Percentiles rank a stretch among this genome's conserved stretches.
These are phyloP conservation scores for Xylaria sp. DNA, from an alignment of 2,329 filamentous ascomycete genomes.

Conservation along the genomic window DNA sequence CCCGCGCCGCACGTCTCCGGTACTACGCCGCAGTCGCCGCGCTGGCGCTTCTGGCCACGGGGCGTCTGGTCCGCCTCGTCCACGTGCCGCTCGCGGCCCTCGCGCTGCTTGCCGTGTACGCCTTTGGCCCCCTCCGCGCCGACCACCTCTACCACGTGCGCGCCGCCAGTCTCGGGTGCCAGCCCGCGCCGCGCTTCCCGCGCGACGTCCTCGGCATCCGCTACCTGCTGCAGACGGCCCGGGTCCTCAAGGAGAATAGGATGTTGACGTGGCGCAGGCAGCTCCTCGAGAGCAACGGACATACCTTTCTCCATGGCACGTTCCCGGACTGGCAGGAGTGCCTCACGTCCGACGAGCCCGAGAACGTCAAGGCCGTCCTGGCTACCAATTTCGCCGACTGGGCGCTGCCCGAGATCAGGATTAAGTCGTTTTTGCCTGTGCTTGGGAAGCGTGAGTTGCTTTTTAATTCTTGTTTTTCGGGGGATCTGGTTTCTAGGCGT, in stretches of 20 bases:
- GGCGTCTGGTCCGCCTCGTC: neutral
- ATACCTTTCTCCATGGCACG: conserved; percentile 43
- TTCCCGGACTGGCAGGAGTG: conserved; percentile 39
- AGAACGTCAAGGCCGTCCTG: conserved; percentile 67
- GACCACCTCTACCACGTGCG: conserved; percentile 38
- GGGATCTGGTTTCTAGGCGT: no score
- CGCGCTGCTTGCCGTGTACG: conserved; percentile 31
- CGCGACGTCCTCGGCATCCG: conserved; percentile 44
- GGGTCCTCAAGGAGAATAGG: conserved; percentile 32
- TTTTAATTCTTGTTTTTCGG: neutral
- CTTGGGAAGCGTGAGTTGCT: conserved; percentile 55
- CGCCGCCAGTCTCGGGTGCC: conserved; percentile 39
- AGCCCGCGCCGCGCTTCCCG: conserved; percentile 40
- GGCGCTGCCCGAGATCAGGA: conserved; percentile 54
- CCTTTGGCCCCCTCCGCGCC: conserved; percentile 38
- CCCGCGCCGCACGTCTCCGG: conserved; percentile 33
- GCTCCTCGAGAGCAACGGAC: conserved; percentile 36
- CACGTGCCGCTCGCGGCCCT: conserved; percentile 28
- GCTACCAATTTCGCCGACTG: conserved; percentile 63
- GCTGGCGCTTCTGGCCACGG: neutral
- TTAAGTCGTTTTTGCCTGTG: conserved; percentile 54
- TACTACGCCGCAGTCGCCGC: conserved; percentile 36
- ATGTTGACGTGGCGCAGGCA: conserved; percentile 38
- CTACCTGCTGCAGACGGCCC: conserved; percentile 42
- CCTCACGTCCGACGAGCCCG: conserved; percentile 45